Percentiles rank a stretch among this genome's conserved stretches.
Evolutionary conservation across 2,329 filamentous ascomycete species (phyloP).

Genomic region (Aspergillus piperis): DNA sequence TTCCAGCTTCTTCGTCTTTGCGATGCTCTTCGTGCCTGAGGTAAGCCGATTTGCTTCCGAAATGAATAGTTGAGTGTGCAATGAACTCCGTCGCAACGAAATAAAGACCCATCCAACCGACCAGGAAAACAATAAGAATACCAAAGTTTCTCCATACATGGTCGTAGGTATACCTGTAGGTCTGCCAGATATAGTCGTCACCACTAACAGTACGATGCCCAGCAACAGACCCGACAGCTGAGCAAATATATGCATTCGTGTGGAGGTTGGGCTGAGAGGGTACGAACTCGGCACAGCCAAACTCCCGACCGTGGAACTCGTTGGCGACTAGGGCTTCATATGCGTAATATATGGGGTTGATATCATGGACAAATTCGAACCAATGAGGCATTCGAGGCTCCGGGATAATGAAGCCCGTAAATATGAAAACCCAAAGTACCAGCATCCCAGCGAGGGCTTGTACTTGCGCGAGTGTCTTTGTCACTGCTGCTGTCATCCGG

Average conservation of each 20-base stretch:
- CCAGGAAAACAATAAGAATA: conserved; percentile 64
- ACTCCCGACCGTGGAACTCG: conserved; percentile 70
- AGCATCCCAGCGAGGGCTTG: conserved; percentile 57
- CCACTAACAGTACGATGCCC: conserved; percentile 59
- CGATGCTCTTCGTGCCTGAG: conserved; percentile 1
- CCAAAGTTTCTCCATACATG: conserved; percentile 71
- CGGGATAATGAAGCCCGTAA: conserved; percentile 49
- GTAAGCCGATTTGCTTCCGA: conserved; percentile 30
- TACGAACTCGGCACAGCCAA: conserved; percentile 51
- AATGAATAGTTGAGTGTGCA: conserved; percentile 68
- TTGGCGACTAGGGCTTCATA: conserved; percentile 83
- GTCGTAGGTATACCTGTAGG: conserved; percentile 58
- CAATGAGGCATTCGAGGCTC: conserved; percentile 67
- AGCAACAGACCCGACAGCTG: conserved; percentile 56
- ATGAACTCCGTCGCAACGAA: conserved; percentile 47
- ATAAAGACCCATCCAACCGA: conserved; percentile 62
- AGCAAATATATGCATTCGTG: conserved; percentile 54
- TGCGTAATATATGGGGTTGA: conserved; percentile 76
- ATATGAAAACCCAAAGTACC: conserved; percentile 48
- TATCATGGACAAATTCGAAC: conserved; percentile 77
- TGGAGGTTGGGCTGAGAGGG: conserved; percentile 46
- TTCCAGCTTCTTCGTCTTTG: conserved; percentile 6
- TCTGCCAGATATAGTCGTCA: conserved; percentile 56
- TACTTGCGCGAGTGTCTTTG: conserved; percentile 63
- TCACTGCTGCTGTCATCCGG: conserved; percentile 73